Percentiles rank a stretch among this genome's conserved stretches.
Conservation (phyloP, 495 filamentous ascomycete genomes). For the Lasiosphaeria miniovina region DNA sequence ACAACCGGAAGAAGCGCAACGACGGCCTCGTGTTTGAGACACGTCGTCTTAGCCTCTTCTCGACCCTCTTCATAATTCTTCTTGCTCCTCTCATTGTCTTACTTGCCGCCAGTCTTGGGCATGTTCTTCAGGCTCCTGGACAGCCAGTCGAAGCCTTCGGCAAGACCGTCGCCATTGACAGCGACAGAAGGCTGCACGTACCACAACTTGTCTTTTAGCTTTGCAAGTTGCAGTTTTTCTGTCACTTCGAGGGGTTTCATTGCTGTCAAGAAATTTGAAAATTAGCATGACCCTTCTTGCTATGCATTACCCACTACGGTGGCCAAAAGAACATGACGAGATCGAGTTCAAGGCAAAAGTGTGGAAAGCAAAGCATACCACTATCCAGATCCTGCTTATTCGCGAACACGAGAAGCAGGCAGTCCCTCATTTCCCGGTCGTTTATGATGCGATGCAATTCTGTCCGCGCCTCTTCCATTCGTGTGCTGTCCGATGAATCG, state of each 20-base stretch:
- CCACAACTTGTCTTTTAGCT: conserved; percentile 90
- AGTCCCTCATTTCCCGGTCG: conserved; percentile 97
- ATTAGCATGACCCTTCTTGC: too few relatives aligned
- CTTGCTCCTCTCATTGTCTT: conserved; percentile 1
- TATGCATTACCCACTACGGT: too few relatives aligned
- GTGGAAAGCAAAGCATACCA: too few relatives aligned
- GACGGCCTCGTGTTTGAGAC: too few relatives aligned
- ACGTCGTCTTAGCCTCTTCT: too few relatives aligned
- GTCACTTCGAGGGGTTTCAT: conserved; percentile 85
- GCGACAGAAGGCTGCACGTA: conserved; percentile 95
- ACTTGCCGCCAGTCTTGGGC: conserved; percentile 53
- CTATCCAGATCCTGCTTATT: conserved; percentile 94
- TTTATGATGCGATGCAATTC: conserved; percentile 95
- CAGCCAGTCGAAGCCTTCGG: conserved; percentile 90
- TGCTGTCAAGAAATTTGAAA: too few relatives aligned
- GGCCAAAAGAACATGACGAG: too few relatives aligned
- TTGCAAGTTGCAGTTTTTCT: conserved; percentile 75
- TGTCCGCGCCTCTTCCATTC: conserved; percentile 84
- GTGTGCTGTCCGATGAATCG: conserved; percentile 80
- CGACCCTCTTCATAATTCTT: too few relatives aligned
- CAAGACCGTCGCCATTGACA: conserved; percentile 87
- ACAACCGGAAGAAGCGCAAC: too few relatives aligned
- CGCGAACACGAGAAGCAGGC: conserved; percentile 88
- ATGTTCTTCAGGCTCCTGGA: conserved; percentile 74
- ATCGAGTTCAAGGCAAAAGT: too few relatives aligned